Evolutionary conservation across 768 basidiomycete species (phyloP).

Genomic region (Mycena filopes): DNA sequence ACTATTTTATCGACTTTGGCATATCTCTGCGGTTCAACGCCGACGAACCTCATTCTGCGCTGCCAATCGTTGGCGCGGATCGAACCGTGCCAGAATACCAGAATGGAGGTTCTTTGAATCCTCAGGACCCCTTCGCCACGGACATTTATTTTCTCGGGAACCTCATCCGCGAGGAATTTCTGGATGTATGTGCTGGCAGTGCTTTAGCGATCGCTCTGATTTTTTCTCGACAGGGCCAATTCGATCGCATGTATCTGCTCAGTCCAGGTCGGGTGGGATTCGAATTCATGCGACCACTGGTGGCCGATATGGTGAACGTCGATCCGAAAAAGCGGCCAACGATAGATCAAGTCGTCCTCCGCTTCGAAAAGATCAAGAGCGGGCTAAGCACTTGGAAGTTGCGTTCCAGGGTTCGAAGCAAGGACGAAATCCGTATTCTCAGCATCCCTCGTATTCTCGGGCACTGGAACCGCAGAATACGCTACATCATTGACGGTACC

Average conservation of each 20-base stretch:
- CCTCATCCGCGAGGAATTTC: not conserved
- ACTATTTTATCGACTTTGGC: slow-evolving; percentile 14
- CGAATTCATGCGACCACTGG: not conserved
- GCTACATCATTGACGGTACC: not conserved
- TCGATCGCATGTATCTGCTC: not conserved
- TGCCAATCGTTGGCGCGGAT: not conserved
- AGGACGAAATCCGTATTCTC: not conserved
- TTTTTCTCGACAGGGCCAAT: not conserved
- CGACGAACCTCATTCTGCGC: not conserved
- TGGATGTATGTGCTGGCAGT: not conserved
- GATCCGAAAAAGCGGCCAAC: not conserved
- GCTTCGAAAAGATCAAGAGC: not conserved
- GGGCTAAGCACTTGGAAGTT: slow-evolving; percentile 8
- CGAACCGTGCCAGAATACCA: not conserved
- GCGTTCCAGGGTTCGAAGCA: not conserved
- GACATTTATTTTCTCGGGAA: slow-evolving; percentile 10
- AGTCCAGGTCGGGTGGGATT: not conserved
- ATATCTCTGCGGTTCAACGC: not conserved
- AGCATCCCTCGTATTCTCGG: not conserved
- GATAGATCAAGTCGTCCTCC: not conserved
- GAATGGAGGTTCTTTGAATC: not conserved
- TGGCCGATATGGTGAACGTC: not conserved
- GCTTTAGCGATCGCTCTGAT: too few species aligned
- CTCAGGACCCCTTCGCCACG: not conserved
- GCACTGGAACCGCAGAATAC: not conserved